phyloP scores from a whole-genome alignment of 306 rosid species.

The Cucurbita argyrosperma region DNA sequence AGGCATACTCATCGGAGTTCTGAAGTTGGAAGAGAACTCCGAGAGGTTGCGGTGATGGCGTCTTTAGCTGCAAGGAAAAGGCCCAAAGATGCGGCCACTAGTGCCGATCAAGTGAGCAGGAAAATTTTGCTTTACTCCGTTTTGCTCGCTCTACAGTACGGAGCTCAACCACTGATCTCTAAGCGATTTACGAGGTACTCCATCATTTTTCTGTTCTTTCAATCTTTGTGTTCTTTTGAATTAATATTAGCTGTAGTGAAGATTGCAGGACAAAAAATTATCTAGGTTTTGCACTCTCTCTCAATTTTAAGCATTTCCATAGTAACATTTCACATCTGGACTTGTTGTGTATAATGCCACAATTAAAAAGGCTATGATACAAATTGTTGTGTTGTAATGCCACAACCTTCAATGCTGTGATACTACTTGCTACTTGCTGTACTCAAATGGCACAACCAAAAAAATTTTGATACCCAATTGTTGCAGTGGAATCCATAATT shows the following conservation, averaged over 20 bases:
- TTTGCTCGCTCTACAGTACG: conserved; percentile 80
- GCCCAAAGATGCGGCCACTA: conserved; percentile 17
- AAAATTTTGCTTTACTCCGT: conserved; percentile 52
- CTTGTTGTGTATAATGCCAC: too few species aligned
- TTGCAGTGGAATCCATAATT: too few species aligned
- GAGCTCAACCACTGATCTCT: conserved; percentile 93
- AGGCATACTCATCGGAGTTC: background rate
- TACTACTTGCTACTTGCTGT: too few species aligned
- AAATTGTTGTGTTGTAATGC: too few species aligned
- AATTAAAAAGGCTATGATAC: too few species aligned
- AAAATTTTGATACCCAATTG: too few species aligned
- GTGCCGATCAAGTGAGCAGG: conserved; percentile 13
- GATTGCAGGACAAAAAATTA: background rate
- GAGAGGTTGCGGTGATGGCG: background rate
- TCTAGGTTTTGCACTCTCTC: background rate
- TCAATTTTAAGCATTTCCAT: background rate
- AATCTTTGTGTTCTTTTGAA: background rate
- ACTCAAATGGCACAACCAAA: too few species aligned
- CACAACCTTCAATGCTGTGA: too few species aligned
- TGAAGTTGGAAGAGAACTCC: background rate
- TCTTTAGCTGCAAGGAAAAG: conserved; percentile 11
- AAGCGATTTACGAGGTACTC: conserved; percentile 60
- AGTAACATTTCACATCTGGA: background rate
- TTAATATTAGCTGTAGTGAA: background rate
- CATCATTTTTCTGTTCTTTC: background rate